A percentile compares a stretch with the other conserved stretches of the same genome.
phyloP scores from a whole-genome alignment of 257 asterid species.

The Solanum pinnatisectum region DNA sequence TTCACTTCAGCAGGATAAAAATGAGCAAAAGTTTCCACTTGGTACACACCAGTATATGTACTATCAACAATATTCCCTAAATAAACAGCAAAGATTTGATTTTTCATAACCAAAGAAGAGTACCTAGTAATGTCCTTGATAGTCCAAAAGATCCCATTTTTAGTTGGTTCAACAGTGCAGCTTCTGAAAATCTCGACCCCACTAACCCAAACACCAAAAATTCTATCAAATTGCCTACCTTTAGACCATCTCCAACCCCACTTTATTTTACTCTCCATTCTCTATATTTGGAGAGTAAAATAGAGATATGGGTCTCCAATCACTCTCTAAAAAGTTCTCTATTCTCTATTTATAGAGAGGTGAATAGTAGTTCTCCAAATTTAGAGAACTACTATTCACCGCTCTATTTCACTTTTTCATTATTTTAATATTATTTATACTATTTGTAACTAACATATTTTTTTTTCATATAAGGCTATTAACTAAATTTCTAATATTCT shows the following conservation, averaged over 20 bases:
- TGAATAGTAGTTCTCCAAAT: too few species aligned
- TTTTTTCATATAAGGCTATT: too few species aligned
- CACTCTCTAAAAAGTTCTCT: too few species aligned
- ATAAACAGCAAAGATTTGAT: slow-evolving; percentile 49
- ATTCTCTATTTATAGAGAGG: too few species aligned
- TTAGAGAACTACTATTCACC: too few species aligned
- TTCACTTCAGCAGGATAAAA: slow-evolving; percentile 35
- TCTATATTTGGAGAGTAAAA: too few species aligned
- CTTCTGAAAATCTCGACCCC: slow-evolving; percentile 75
- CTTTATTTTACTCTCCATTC: too few species aligned
- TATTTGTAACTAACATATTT: too few species aligned
- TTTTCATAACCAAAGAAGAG: slow-evolving; percentile 34
- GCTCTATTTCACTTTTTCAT: too few species aligned
- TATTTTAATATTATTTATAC: too few species aligned
- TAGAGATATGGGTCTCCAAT: too few species aligned
- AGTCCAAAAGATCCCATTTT: slow-evolving; percentile 46
- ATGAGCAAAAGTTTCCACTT: slow-evolving; percentile 51
- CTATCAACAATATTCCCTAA: slow-evolving; percentile 51
- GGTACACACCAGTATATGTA: slow-evolving; percentile 68
- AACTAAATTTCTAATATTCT: too few species aligned
- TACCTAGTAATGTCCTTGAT: slow-evolving; percentile 71
- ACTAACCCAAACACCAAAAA: slow-evolving; percentile 73
- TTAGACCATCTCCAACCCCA: background rate
- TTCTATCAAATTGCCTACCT: slow-evolving; percentile 70
- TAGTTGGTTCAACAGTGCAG: slow-evolving; percentile 69